A percentile compares a stretch with the other conserved stretches of the same genome.
Conservation (phyloP, 176 grass and related monocot species). For the Eragrostis nindensis region DNA sequence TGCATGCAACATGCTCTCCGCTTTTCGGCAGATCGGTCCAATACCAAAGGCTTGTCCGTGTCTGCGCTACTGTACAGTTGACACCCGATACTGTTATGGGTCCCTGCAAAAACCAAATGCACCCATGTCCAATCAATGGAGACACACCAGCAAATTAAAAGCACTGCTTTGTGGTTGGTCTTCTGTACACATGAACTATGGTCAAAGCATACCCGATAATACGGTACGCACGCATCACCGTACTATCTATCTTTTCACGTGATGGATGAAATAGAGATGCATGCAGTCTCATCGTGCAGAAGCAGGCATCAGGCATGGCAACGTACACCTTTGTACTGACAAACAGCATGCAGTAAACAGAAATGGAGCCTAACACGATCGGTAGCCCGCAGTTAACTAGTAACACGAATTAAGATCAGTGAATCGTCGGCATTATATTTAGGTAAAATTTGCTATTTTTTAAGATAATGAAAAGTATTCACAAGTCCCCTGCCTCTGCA, state of each 20-base stretch:
- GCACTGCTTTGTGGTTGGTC: background rate
- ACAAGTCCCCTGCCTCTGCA: too few relatives aligned
- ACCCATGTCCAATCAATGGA: constrained; percentile 6
- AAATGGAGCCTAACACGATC: too few relatives aligned
- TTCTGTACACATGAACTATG: background rate
- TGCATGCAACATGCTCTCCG: background rate
- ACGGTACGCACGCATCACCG: background rate
- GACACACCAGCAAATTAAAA: background rate
- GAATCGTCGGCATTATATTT: too few relatives aligned
- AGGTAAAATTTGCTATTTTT: too few relatives aligned
- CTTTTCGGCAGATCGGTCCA: background rate
- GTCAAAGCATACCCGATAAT: constrained; percentile 25
- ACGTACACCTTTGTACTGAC: too few relatives aligned
- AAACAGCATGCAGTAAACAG: too few relatives aligned
- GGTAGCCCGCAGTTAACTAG: too few relatives aligned
- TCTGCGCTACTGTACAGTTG: constrained; percentile 25
- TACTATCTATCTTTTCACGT: background rate
- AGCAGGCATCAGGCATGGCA: background rate
- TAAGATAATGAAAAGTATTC: too few relatives aligned
- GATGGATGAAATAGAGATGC: background rate
- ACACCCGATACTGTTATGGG: constrained; percentile 21
- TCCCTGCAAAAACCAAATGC: constrained; percentile 15
- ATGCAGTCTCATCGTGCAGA: background rate
- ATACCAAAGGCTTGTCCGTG: background rate
- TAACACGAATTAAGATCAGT: too few relatives aligned